Evolutionary conservation across 176 grass and related monocot species (phyloP), one percentile per base, ranked within the genome.

Genomic region (Poa pratensis): DNA sequence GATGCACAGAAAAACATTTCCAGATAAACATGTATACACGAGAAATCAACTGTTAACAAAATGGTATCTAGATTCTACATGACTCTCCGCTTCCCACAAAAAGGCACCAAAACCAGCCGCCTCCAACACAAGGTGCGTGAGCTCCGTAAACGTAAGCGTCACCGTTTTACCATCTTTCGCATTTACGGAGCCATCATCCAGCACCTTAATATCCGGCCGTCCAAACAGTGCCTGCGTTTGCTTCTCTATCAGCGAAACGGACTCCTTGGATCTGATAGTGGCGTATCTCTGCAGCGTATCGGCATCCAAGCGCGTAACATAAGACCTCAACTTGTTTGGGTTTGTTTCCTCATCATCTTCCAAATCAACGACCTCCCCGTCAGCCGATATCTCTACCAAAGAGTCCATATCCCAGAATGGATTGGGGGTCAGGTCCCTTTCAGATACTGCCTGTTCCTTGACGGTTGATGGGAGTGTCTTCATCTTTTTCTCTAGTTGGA

Each of bases 151-250:
- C 22, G 96, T 92, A 59, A 99, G 87, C 6, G 78, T 89, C 64
- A 96, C n/a, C 37, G 86, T 87, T 82, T 94, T 91, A 82, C 94
- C 96, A 82, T 87, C 92, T 81, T 85, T 82, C 28, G 93, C 71
- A 81, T 92, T 84, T 14, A 99, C 73, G 0, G 93, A 91, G 30
- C 96, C 93, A 85, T 99, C 90, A 4, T 96, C 93, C 63, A 84
- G 52, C 15, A 99, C 75, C 32, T 89, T 93, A 57, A 99, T 96
- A 81, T 99, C 96, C 19, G 96, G 96, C 14, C 91, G 76, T 26
- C 96, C 96, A 94, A 96, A 99, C 51, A 99, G 83, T 5, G 93
- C 91, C 51, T 96, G 96, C 9, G 96, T 98, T 85, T 98, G 96
- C 75, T 99, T 96, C 83, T 99, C 96, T 17, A 99, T 99, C 73